A percentile compares a stretch with the other conserved stretches of the same genome.
Evolutionary conservation across 805 yeast species (phyloP).

Genomic region (Candida oleophila): DNA sequence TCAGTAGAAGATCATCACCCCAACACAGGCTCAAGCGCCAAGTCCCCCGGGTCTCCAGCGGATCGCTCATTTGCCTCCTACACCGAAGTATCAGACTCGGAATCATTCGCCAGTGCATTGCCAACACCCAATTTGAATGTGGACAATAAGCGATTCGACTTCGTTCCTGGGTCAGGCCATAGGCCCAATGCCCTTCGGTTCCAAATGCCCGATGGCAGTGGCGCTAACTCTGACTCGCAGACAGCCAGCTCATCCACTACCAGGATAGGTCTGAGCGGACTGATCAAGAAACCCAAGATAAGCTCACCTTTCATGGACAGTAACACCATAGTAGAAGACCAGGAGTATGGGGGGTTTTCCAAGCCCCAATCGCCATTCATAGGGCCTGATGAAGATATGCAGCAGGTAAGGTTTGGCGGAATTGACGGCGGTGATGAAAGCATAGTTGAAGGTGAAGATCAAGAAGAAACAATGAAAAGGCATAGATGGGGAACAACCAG

Average conservation of each 20-base stretch:
- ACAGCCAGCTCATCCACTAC: conserved; percentile 4
- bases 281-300: conserved; percentile 7
- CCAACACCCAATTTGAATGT: conserved; percentile 27
- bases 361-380: conserved; percentile 31
- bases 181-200: conserved; percentile 22
- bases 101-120: conserved; percentile 15
- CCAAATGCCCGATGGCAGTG: conserved; percentile 21
- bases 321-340: conserved; percentile 23
- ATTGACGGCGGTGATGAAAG: conserved; percentile 14
- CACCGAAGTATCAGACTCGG: conserved; percentile 10
- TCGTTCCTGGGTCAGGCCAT: conserved; percentile 2
- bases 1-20: not conserved
- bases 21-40: not conserved
- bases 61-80: not conserved
- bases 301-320: conserved; percentile 32
- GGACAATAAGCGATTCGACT: conserved; percentile 10
- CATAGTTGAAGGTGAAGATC: conserved; percentile 19
- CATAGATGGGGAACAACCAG: conserved; percentile 92
- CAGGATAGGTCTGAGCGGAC: conserved; percentile 4
- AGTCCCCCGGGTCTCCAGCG: not conserved
- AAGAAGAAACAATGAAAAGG: conserved; percentile 63
- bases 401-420: not conserved
- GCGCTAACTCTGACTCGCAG: not conserved
- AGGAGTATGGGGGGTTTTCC: conserved; percentile 16
- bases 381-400: conserved; percentile 10